These are phyloP conservation scores for Saccharomycopsis capsularis DNA, from an alignment of 805 yeast species.

Conservation along the genomic window DNA sequence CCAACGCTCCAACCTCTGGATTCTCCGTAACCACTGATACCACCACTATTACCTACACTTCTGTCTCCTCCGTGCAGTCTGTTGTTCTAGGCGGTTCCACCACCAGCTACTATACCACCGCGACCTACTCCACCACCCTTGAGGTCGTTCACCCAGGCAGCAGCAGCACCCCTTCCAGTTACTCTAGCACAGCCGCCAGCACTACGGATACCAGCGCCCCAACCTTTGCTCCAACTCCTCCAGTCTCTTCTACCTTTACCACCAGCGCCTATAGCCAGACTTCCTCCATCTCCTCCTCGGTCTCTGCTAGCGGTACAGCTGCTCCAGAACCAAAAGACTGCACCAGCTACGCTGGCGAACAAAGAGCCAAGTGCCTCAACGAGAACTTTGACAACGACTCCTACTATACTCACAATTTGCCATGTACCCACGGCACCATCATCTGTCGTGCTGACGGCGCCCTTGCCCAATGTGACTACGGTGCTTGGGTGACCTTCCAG, in stretches of 20 bases:
- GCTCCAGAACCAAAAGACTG: slow-evolving; percentile 1
- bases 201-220: too few species aligned
- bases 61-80: slow-evolving; percentile 6
- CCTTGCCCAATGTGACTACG: slow-evolving; percentile 50
- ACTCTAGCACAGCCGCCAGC: background rate
- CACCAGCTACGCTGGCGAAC: slow-evolving; percentile 32
- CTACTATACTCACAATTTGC: slow-evolving; percentile 9
- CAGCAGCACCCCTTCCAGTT: background rate
- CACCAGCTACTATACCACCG: background rate
- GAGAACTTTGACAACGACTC: slow-evolving; percentile 36
- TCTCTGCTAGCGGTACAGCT: background rate
- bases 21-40: background rate
- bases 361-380: slow-evolving; percentile 40
- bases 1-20: too few species aligned
- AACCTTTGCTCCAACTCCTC: too few species aligned
- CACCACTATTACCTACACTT: background rate
- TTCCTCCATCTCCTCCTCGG: too few species aligned
- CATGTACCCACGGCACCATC: slow-evolving; percentile 43
- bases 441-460: slow-evolving; percentile 47
- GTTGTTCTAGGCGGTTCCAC: background rate
- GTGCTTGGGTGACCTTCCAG: slow-evolving; percentile 47
- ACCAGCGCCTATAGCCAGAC: too few species aligned
- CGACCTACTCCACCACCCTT: slow-evolving; percentile 3
- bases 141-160: background rate
- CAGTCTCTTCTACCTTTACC: background rate